Evolutionary conservation across 306 rosid genomes (phyloP).

Genomic region (Dalbergia cochinchinensis): DNA sequence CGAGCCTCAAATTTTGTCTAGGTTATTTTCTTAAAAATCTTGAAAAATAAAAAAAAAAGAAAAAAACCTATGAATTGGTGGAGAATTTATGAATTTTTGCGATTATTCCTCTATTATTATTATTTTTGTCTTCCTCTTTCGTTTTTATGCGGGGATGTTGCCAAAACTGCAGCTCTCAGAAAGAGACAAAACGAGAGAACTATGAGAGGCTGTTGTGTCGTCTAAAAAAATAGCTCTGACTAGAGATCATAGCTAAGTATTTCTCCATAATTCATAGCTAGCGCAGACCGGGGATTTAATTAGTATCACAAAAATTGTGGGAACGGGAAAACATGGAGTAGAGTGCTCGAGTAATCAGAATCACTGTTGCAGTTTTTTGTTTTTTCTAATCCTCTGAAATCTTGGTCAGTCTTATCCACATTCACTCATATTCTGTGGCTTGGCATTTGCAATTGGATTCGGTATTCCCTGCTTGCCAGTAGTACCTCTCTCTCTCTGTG

Average conservation of each 20-base stretch:
- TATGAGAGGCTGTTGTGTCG: background rate
- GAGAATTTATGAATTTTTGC: background rate
- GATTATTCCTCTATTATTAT: background rate
- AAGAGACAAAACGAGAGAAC: constrained; percentile 24
- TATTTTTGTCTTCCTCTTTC: no score
- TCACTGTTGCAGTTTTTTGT: constrained; percentile 4
- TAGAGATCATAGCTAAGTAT: background rate
- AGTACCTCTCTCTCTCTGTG: background rate
- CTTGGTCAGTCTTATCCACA: constrained; percentile 54
- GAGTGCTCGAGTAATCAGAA: constrained; percentile 5
- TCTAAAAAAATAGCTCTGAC: background rate
- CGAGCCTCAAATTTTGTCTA: background rate
- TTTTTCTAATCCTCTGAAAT: constrained; percentile 40
- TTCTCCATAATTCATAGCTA: no score
- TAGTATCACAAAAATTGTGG: constrained; percentile 46
- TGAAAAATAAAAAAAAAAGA: background rate
- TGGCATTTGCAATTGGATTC: constrained; percentile 26
- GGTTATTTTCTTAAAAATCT: background rate
- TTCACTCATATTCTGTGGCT: constrained; percentile 59
- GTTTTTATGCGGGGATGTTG: background rate
- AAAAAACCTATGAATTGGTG: background rate
- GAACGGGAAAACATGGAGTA: constrained; percentile 32
- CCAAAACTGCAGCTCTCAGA: background rate
- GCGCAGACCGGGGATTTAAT: constrained; percentile 34
- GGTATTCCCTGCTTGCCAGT: background rate